phyloP scores from a whole-genome alignment of 345 rosid genomes.

The Citrus mangshanensis region DNA sequence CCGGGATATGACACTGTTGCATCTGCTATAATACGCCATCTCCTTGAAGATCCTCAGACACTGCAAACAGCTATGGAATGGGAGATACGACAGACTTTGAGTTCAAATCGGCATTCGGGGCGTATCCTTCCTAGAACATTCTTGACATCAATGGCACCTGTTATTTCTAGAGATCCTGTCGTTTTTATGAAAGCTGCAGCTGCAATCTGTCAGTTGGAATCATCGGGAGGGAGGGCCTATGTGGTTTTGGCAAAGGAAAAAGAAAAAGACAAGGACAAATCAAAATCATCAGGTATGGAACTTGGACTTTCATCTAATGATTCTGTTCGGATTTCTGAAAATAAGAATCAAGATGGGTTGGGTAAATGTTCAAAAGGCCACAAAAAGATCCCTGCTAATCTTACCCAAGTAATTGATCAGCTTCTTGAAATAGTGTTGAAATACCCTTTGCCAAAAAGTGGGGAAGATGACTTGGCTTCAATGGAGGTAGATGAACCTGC shows the following conservation, averaged over 20 bases:
- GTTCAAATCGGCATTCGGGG: slow-evolving; percentile 71
- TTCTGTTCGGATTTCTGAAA: slow-evolving; percentile 64
- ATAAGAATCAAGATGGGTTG: slow-evolving; percentile 71
- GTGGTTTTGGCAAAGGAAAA: slow-evolving; percentile 77
- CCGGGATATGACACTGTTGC: slow-evolving; percentile 92
- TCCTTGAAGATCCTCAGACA: slow-evolving; percentile 95
- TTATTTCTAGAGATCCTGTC: slow-evolving; percentile 82
- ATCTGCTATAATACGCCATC: slow-evolving; percentile 82
- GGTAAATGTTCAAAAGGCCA: slow-evolving; percentile 77
- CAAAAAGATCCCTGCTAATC: slow-evolving; percentile 75
- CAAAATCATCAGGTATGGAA: slow-evolving; percentile 57
- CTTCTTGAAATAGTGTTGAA: slow-evolving; percentile 87
- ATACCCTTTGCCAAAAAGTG: slow-evolving; percentile 51
- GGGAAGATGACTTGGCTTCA: slow-evolving; percentile 48
- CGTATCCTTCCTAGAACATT: slow-evolving; percentile 63
- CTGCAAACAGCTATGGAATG: slow-evolving; percentile 96
- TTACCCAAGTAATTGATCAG: slow-evolving; percentile 88
- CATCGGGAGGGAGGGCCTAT: slow-evolving; percentile 77
- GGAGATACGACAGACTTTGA: slow-evolving; percentile 81
- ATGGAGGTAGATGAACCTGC: slow-evolving; percentile 92
- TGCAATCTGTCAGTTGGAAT: slow-evolving; percentile 81
- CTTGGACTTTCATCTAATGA: slow-evolving; percentile 55
- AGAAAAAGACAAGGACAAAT: slow-evolving; percentile 65
- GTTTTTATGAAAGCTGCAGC: slow-evolving; percentile 87
- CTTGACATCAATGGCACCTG: slow-evolving; percentile 86